phyloP scores from a whole-genome alignment of 2,329 filamentous ascomycete genomes.

The Alternaria triticimaculans region DNA sequence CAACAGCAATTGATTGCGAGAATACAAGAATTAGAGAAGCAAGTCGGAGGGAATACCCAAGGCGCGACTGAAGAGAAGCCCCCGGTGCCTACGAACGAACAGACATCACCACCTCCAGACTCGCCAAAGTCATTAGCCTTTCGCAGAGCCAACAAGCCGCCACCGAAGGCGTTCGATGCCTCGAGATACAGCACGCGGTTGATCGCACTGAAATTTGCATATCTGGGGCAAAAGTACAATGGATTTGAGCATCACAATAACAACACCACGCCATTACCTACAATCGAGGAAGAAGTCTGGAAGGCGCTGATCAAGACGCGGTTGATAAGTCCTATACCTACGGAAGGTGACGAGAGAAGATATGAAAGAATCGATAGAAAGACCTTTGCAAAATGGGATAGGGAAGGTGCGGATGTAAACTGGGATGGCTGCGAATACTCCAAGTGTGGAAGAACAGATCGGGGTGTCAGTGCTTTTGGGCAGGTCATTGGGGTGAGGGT shows the following conservation, averaged over 20 bases:
- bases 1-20: constrained; percentile 44
- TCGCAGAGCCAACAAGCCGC: constrained; percentile 44
- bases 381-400: constrained; percentile 46
- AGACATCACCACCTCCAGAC: not conserved
- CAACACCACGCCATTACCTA: constrained; percentile 72
- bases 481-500: constrained; percentile 89
- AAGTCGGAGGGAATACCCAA: constrained; percentile 7
- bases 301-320: constrained; percentile 83
- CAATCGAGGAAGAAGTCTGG: constrained; percentile 93
- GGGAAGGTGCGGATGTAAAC: constrained; percentile 62
- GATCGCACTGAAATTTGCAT: constrained; percentile 92
- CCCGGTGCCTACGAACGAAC: not conserved
- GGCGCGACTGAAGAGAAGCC: not conserved
- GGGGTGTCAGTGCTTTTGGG: constrained; percentile 94
- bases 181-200: constrained; percentile 81
- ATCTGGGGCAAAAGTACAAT: constrained; percentile 88
- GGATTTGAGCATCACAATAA: constrained; percentile 87
- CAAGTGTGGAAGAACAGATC: constrained; percentile 93
- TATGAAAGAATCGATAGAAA: constrained; percentile 33
- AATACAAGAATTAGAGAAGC: constrained; percentile 42
- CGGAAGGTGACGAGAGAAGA: constrained; percentile 37
- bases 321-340: constrained; percentile 64
- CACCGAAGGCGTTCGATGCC: constrained; percentile 70
- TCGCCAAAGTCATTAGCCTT: constrained; percentile 18
- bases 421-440: constrained; percentile 89